Conservation (phyloP, 768 basidiomycete species). For the Termitomyces sp. region DNA sequence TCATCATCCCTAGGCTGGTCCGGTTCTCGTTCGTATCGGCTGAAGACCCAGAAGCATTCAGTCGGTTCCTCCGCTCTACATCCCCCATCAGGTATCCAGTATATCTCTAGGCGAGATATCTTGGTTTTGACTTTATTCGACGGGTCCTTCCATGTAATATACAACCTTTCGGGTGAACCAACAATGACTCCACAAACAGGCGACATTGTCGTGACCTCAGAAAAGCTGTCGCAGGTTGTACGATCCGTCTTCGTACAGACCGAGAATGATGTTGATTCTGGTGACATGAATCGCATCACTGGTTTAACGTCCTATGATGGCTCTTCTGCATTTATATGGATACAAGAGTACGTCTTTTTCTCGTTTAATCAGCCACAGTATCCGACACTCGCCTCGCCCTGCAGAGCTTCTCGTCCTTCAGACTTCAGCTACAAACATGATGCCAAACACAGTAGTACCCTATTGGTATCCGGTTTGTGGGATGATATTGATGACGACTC, state of each 20-base stretch:
- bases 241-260: constrained; percentile 46
- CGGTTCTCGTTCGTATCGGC: constrained; percentile 37
- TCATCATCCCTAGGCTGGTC: constrained; percentile 35
- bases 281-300: constrained; percentile 56
- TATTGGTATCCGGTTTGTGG: constrained; percentile 59
- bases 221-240: constrained; percentile 42
- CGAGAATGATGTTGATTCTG: constrained; percentile 35
- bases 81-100: constrained; percentile 55
- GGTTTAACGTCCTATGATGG: constrained; percentile 59
- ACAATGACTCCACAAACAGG: constrained; percentile 26
- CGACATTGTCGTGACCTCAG: constrained; percentile 26
- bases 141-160: constrained; percentile 64
- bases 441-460: constrained; percentile 50
- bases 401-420: constrained; percentile 53
- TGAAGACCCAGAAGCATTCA: constrained; percentile 47
- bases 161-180: constrained; percentile 44
- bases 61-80: constrained; percentile 56
- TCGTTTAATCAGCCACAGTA: not conserved
- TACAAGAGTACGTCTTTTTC: constrained; percentile 57
- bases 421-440: constrained; percentile 84
- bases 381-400: not conserved
- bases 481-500: constrained; percentile 31
- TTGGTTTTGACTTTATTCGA: constrained; percentile 61
- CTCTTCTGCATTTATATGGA: constrained; percentile 54
- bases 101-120: constrained; percentile 43